Conservation (phyloP, 2,329 filamentous ascomycete species). For the Exophiala bonariae region DNA sequence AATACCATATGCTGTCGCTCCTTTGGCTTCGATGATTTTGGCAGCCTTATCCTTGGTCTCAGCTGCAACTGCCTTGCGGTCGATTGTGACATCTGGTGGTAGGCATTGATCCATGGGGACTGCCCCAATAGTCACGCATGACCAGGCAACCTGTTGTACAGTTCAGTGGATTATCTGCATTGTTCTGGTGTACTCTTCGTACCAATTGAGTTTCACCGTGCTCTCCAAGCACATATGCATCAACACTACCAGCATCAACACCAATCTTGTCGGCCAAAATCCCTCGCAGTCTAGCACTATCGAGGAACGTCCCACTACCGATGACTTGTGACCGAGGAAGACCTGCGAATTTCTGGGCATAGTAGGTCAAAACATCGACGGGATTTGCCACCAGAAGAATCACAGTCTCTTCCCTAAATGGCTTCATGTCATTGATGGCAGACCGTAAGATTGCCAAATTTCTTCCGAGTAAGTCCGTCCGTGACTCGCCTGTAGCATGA, state of each 20-base stretch:
- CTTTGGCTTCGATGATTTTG: constrained; percentile 51
- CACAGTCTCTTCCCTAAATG: constrained; percentile 49
- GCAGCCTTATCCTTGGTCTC: constrained; percentile 50
- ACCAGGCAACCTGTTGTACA: constrained; percentile 42
- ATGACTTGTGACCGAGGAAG: constrained; percentile 52
- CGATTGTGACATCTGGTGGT: constrained; percentile 28
- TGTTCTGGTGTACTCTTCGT: constrained; percentile 18
- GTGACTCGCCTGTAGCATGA: constrained; percentile 39
- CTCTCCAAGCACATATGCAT: constrained; percentile 50
- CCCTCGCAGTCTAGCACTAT: constrained; percentile 47
- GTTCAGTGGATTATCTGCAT: neutral
- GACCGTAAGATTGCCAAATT: constrained; percentile 51
- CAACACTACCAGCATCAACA: constrained; percentile 34
- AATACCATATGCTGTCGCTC: constrained; percentile 53
- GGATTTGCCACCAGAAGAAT: constrained; percentile 56
- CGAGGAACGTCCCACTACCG: constrained; percentile 55
- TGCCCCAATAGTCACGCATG: constrained; percentile 43
- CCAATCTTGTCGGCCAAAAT: constrained; percentile 24
- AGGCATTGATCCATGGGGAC: constrained; percentile 40
- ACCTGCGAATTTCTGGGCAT: constrained; percentile 49
- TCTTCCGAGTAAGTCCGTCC: constrained; percentile 47
- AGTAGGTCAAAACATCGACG: constrained; percentile 55
- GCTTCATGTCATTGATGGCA: constrained; percentile 50
- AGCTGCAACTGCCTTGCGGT: constrained; percentile 39
- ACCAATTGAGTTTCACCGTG: constrained; percentile 52